phyloP scores from a whole-genome alignment of 2,329 filamentous ascomycete genomes.

The Elsinoe fawcettii region DNA sequence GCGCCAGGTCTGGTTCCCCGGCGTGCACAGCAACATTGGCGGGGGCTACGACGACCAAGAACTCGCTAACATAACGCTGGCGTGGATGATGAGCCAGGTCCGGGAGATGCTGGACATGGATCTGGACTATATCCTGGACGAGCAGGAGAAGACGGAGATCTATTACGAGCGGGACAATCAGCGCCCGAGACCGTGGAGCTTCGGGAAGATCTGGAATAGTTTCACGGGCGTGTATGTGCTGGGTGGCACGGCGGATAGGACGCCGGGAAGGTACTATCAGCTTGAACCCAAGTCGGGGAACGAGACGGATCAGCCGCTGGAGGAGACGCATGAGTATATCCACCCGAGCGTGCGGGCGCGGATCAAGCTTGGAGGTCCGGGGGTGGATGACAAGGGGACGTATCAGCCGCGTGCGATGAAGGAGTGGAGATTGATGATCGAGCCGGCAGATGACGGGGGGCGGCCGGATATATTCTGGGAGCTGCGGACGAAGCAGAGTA shows the following conservation, averaged over 20 bases:
- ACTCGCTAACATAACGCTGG: constrained; percentile 45
- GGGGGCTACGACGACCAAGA: constrained; percentile 41
- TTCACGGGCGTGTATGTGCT: constrained; percentile 41
- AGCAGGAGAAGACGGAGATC: constrained; percentile 38
- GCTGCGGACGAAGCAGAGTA: constrained; percentile 28
- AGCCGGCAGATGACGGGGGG: constrained; percentile 31
- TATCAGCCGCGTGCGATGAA: constrained; percentile 40
- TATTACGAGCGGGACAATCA: constrained; percentile 38
- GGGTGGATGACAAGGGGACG: constrained; percentile 36
- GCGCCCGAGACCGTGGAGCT: constrained; percentile 40
- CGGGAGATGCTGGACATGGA: constrained; percentile 42
- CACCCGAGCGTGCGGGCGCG: constrained; percentile 43
- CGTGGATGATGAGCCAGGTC: constrained; percentile 51
- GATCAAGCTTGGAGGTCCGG: constrained; percentile 39
- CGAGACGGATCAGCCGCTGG: constrained; percentile 37
- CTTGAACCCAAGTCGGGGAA: constrained; percentile 38
- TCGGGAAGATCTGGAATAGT: constrained; percentile 41
- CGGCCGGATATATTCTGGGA: constrained; percentile 40
- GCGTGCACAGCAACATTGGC: constrained; percentile 39
- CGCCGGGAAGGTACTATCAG: constrained; percentile 42
- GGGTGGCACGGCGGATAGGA: constrained; percentile 39
- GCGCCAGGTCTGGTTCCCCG: constrained; percentile 43
- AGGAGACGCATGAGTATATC: constrained; percentile 46
- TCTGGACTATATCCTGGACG: constrained; percentile 40
- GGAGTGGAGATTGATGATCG: constrained; percentile 42